Evolutionary conservation across 164 flowering plant genomes (phyloP).

Genomic region (Nymphaea colorata): DNA sequence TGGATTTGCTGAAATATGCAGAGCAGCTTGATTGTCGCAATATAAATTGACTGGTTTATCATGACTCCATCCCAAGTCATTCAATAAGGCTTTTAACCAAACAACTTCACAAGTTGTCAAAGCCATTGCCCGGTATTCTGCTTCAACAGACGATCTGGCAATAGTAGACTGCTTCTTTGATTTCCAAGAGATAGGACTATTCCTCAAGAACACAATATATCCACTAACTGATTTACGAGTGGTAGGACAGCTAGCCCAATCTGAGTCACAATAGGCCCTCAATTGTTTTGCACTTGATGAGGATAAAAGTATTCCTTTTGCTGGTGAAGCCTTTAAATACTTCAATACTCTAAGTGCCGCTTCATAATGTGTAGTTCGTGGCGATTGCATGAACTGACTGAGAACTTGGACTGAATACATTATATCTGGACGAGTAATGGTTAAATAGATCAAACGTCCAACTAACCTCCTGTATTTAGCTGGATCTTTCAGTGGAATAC

Average conservation of each 20-base stretch:
- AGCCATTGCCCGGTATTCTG: conserved; percentile 3
- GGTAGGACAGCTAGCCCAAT: conserved; percentile 4
- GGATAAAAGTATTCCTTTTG: neutral
- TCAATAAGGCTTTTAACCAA: neutral
- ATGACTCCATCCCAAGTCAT: neutral
- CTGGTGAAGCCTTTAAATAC: neutral
- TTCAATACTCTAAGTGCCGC: neutral
- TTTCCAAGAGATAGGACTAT: conserved; percentile 7
- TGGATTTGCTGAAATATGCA: neutral
- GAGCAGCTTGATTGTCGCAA: neutral
- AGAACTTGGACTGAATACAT: conserved; percentile 6
- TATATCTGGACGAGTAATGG: conserved; percentile 6
- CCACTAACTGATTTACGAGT: neutral
- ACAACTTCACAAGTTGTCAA: conserved; percentile 1
- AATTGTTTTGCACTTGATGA: neutral
- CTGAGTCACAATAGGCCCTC: neutral
- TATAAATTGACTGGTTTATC: neutral
- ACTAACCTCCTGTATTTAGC: neutral
- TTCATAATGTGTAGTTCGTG: neutral
- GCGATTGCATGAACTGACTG: conserved; percentile 11
- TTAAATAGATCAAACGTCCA: conserved; percentile 6
- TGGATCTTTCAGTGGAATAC: neutral
- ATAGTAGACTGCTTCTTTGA: conserved; percentile 7
- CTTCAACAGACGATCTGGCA: neutral
- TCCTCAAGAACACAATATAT: neutral